A percentile compares a stretch with the other conserved stretches of the same genome.
phyloP scores from a whole-genome alignment of 1,139 yeast species.

The Magnusiomyces starmeri region DNA sequence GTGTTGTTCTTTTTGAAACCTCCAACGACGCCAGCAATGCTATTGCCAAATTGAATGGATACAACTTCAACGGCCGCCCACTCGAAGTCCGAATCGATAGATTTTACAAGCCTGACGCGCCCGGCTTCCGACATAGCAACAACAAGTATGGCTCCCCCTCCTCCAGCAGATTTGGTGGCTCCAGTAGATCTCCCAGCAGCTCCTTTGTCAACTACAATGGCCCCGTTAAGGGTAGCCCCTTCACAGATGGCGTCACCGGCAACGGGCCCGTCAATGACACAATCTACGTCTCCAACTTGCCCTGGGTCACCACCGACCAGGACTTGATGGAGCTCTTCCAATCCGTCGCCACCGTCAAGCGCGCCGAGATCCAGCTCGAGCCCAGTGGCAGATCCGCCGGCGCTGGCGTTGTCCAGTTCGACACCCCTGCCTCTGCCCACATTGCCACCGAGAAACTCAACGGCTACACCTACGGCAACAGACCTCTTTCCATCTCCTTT shows the following conservation, averaged over 20 bases:
- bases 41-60: slow-evolving; percentile 85
- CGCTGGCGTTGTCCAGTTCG: slow-evolving; percentile 75
- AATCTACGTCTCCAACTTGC: slow-evolving; percentile 70
- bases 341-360: slow-evolving; percentile 67
- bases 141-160: slow-evolving; percentile 20
- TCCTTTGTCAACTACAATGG: not conserved
- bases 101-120: slow-evolving; percentile 44
- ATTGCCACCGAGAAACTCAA: slow-evolving; percentile 67
- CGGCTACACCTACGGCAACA: slow-evolving; percentile 78
- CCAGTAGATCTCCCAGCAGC: slow-evolving; percentile 11
- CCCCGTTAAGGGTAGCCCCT: slow-evolving; percentile 33
- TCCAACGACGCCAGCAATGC: slow-evolving; percentile 84
- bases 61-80: slow-evolving; percentile 84
- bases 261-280: slow-evolving; percentile 59
- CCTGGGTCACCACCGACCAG: slow-evolving; percentile 78
- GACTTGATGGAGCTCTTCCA: slow-evolving; percentile 84
- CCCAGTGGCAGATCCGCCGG: slow-evolving; percentile 70
- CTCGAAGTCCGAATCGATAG: slow-evolving; percentile 53
- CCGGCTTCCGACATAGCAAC: slow-evolving; percentile 1
- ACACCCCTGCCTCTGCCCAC: slow-evolving; percentile 60
- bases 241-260: slow-evolving; percentile 57
- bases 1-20: slow-evolving; percentile 83
- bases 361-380: slow-evolving; percentile 71
- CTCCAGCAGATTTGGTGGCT: slow-evolving; percentile 16
- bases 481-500: slow-evolving; percentile 58